phyloP scores from a whole-genome alignment of 441 rosid genomes.

The Heliophila coronopifolia region DNA sequence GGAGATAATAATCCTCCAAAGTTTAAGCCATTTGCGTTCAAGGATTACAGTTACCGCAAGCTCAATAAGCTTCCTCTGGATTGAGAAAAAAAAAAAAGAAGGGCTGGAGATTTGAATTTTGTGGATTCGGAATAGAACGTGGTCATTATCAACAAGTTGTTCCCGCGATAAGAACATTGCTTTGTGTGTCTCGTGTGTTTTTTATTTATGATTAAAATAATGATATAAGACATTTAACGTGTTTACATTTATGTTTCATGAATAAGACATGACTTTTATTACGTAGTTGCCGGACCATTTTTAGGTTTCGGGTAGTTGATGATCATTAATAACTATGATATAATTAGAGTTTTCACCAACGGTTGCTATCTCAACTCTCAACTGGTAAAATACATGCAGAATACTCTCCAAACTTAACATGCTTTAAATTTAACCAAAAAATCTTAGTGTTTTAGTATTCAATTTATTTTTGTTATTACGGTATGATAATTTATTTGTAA shows the following conservation, averaged over 20 bases:
- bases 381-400: too few relatives aligned
- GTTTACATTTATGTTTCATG: too few relatives aligned
- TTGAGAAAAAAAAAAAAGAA: neutral
- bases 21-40: slow-evolving; percentile 48
- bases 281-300: slow-evolving; percentile 16
- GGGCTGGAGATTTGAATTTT: neutral
- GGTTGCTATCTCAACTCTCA: too few relatives aligned
- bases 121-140: slow-evolving; percentile 4
- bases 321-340: too few relatives aligned
- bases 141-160: slow-evolving; percentile 12
- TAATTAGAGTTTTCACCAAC: too few relatives aligned
- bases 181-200: slow-evolving; percentile 9
- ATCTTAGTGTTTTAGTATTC: too few relatives aligned
- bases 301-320: too few relatives aligned
- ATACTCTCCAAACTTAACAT: too few relatives aligned
- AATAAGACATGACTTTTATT: too few relatives aligned
- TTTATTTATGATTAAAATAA: slow-evolving; percentile 3
- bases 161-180: slow-evolving; percentile 6
- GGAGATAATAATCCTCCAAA: slow-evolving; percentile 36
- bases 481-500: too few relatives aligned
- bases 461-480: too few relatives aligned
- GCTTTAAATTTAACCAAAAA: too few relatives aligned
- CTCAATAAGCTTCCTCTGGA: slow-evolving; percentile 76
- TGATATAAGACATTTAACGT: neutral
- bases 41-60: slow-evolving; percentile 58